Conservation (phyloP, 192 early-diverging fungal genomes). For the Mortierella alpina region DNA sequence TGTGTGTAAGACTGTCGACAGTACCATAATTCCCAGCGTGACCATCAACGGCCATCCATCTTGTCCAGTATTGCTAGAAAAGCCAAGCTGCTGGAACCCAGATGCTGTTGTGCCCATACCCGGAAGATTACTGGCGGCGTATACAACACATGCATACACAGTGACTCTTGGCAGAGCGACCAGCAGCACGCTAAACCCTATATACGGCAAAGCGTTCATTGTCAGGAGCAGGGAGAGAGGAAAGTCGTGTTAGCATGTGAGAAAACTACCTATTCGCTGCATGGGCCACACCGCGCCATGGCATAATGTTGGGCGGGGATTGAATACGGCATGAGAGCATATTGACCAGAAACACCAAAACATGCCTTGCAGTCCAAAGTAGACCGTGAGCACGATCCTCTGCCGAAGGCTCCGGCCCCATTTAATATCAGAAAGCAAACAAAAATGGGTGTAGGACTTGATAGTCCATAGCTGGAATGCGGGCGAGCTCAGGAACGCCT, state of each 20-base stretch:
- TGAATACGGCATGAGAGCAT: background rate
- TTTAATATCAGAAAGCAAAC: constrained; percentile 21
- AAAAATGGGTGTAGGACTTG: constrained; percentile 48
- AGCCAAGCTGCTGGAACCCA: constrained; percentile 12
- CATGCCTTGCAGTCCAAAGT: constrained; percentile 49
- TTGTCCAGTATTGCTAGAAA: background rate
- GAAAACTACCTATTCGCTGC: background rate
- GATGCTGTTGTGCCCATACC: constrained; percentile 3
- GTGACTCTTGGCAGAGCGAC: constrained; percentile 27
- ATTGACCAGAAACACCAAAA: background rate
- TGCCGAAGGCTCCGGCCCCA: constrained; percentile 35
- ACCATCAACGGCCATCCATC: background rate
- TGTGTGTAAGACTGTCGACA: constrained; percentile 4
- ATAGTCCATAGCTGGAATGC: constrained; percentile 40
- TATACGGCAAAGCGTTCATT: background rate
- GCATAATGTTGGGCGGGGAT: no score
- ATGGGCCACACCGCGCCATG: no score
- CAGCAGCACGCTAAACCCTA: constrained; percentile 25
- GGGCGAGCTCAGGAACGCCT: constrained; percentile 25
- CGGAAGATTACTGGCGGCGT: constrained; percentile 4
- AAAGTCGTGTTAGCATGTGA: constrained; percentile 17
- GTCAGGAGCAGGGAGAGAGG: background rate
- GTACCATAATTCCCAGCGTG: constrained; percentile 6
- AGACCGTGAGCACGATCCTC: constrained; percentile 18
- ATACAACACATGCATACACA: constrained; percentile 28